A percentile compares a stretch with the other conserved stretches of the same genome.
Evolutionary conservation across 176 grass and related monocot species (phyloP).

Genomic region (Oryza nivara): DNA sequence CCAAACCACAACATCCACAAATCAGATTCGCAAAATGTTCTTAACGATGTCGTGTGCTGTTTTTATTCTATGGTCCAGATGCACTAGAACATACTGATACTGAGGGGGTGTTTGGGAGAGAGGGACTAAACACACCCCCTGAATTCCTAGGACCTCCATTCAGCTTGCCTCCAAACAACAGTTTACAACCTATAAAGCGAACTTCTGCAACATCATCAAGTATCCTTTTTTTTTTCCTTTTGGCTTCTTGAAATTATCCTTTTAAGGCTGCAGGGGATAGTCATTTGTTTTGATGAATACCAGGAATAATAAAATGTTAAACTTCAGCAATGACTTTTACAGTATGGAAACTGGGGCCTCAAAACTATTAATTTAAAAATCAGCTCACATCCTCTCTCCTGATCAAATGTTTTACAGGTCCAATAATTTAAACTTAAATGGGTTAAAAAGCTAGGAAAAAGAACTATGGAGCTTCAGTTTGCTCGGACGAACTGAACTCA

Average conservation of each 20-base stretch:
- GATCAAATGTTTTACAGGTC: slow-evolving; percentile 29
- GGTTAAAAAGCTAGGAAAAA: slow-evolving; percentile 26
- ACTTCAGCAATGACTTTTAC: background rate
- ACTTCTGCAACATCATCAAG: background rate
- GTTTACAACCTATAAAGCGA: background rate
- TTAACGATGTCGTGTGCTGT: background rate
- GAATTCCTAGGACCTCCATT: no score
- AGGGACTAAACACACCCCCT: no score
- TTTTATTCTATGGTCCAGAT: background rate
- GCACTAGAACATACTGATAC: slow-evolving; percentile 1
- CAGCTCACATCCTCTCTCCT: background rate
- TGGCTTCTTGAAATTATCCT: no score
- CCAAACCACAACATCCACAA: no score
- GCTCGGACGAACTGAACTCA: slow-evolving; percentile 35
- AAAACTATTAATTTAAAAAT: slow-evolving; percentile 20
- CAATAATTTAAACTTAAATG: slow-evolving; percentile 40
- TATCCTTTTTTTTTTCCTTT: no score
- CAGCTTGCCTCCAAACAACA: no score
- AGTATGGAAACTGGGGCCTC: background rate
- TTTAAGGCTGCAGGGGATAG: no score
- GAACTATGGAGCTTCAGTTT: slow-evolving; percentile 24
- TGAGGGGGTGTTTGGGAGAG: background rate
- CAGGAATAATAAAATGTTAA: background rate
- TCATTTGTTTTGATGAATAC: background rate
- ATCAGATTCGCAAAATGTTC: background rate